phyloP scores from a whole-genome alignment of 2,329 filamentous ascomycete species.

The Aspergillus melleus region DNA sequence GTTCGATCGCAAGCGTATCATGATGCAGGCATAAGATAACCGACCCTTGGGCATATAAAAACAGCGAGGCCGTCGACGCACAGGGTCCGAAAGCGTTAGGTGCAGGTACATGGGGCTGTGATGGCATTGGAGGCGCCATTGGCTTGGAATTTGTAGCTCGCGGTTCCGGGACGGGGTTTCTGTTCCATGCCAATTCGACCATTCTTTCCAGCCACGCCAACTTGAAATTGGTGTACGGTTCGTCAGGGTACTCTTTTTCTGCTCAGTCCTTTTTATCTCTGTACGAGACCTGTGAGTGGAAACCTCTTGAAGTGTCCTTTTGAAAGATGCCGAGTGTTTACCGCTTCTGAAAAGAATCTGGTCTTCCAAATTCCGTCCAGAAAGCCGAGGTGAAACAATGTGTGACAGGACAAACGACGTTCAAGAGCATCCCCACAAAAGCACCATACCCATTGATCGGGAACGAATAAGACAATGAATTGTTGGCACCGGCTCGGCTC shows the following conservation, averaged over 20 bases:
- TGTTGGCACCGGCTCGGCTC: background rate
- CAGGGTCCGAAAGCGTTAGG: slow-evolving; percentile 73
- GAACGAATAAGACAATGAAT: background rate
- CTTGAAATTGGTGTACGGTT: background rate
- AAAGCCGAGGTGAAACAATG: background rate
- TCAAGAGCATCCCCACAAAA: slow-evolving; percentile 13
- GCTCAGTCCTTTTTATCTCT: background rate
- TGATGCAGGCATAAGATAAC: slow-evolving; percentile 86
- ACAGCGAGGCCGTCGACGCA: slow-evolving; percentile 85
- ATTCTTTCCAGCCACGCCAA: slow-evolving; percentile 38
- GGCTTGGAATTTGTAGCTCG: slow-evolving; percentile 55
- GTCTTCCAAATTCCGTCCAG: background rate
- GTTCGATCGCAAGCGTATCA: slow-evolving; percentile 85
- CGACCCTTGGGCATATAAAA: slow-evolving; percentile 82
- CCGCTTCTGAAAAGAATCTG: background rate
- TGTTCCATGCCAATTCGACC: slow-evolving; percentile 61
- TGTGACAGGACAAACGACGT: slow-evolving; percentile 1
- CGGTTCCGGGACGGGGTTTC: slow-evolving; percentile 60
- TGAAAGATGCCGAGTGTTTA: background rate
- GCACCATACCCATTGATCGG: slow-evolving; percentile 4
- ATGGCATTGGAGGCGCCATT: slow-evolving; percentile 36
- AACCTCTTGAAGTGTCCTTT: background rate
- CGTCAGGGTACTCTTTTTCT: background rate
- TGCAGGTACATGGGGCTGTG: slow-evolving; percentile 30
- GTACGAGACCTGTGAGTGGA: background rate